Conservation (phyloP, 2,329 filamentous ascomycete species). For the Xylariaceae sp. region DNA sequence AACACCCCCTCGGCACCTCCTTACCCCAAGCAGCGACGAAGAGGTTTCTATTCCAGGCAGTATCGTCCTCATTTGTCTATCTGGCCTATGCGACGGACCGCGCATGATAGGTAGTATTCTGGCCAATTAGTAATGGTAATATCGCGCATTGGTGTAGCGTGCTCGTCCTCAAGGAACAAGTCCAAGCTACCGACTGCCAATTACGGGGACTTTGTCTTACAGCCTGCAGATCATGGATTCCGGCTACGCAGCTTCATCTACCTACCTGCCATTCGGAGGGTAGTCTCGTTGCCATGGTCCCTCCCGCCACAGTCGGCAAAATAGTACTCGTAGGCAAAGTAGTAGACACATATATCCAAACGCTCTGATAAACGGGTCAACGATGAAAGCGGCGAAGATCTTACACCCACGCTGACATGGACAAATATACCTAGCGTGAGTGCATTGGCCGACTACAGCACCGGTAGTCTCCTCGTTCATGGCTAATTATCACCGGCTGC, state of each 20-base stretch:
- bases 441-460: not conserved
- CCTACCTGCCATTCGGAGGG: not conserved
- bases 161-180: not conserved
- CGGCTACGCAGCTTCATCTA: not conserved
- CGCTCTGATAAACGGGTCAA: conserved; percentile 6
- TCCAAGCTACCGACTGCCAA: not conserved
- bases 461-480: not conserved
- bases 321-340: not conserved
- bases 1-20: not conserved
- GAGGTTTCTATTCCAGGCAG: not conserved
- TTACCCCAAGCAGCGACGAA: not conserved
- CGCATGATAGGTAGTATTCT: not conserved
- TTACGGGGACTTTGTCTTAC: not conserved
- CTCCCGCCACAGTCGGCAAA: not conserved
- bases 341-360: not conserved
- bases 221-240: not conserved
- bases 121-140: not conserved
- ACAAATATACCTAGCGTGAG: not conserved
- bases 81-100: not conserved
- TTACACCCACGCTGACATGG: not conserved
- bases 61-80: not conserved
- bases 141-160: not conserved
- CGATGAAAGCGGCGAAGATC: conserved; percentile 15
- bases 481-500: conserved; percentile 6
- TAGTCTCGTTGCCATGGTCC: not conserved